Evolutionary conservation across 441 rosid genomes (phyloP).

Genomic region (Euphorbia celastroides): DNA sequence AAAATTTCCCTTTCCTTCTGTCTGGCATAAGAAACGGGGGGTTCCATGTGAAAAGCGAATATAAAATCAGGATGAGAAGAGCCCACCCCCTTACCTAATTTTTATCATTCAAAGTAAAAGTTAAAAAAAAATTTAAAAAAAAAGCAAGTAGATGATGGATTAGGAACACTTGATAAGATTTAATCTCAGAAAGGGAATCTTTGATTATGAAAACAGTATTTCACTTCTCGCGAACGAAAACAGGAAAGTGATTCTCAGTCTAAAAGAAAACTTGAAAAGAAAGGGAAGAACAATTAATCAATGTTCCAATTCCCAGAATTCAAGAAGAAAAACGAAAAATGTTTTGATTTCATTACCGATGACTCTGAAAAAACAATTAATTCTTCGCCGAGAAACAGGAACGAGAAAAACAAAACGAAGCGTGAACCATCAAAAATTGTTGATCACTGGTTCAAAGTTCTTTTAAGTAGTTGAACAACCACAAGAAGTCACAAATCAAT

Average conservation of each 20-base stretch:
- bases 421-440: neutral
- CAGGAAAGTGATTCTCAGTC: neutral
- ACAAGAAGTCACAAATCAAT: neutral
- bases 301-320: neutral
- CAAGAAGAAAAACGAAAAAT: neutral
- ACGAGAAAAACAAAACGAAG: neutral
- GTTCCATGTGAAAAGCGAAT: conserved; percentile 1
- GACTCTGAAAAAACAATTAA: neutral
- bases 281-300: neutral
- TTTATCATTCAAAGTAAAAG: neutral
- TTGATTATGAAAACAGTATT: neutral
- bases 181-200: neutral
- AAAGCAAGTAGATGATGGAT: neutral
- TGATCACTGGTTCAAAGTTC: neutral
- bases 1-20: neutral
- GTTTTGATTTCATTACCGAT: neutral
- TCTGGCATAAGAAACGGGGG: neutral
- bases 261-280: neutral
- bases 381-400: neutral
- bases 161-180: neutral
- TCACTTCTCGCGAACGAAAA: conserved; percentile 1
- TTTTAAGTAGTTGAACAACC: neutral
- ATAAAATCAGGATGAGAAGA: neutral
- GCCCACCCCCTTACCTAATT: conserved; percentile 13
- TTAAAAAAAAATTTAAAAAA: neutral